phyloP scores from a whole-genome alignment of 2,329 filamentous ascomycete genomes.

The Aaosphaeria arxii region DNA sequence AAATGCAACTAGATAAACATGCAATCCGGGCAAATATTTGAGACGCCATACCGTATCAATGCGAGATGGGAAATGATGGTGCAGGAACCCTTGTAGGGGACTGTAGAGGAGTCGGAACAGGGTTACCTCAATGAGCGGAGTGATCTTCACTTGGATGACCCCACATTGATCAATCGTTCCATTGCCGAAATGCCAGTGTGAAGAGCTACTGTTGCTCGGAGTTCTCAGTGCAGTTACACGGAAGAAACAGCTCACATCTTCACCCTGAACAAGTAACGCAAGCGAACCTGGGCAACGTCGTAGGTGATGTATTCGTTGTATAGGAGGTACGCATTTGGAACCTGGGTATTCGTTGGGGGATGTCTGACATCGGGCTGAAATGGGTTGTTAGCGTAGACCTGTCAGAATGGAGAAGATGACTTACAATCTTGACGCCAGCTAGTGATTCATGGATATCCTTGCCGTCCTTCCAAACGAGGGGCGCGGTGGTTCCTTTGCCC shows the following conservation, averaged over 20 bases:
- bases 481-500: slow-evolving; percentile 65
- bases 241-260: slow-evolving; percentile 22
- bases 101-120: too few species aligned
- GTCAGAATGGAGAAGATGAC: slow-evolving; percentile 16
- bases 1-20: too few species aligned
- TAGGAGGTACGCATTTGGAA: slow-evolving; percentile 47
- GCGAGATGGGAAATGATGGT: too few species aligned
- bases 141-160: too few species aligned
- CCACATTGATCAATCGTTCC: too few species aligned
- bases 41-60: too few species aligned
- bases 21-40: too few species aligned
- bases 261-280: slow-evolving; percentile 68
- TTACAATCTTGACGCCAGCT: slow-evolving; percentile 67
- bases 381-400: not conserved
- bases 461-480: slow-evolving; percentile 74
- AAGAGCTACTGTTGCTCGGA: too few species aligned
- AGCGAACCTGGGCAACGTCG: slow-evolving; percentile 65
- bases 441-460: slow-evolving; percentile 61
- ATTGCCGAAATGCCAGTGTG: too few species aligned
- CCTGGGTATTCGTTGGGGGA: slow-evolving; percentile 46
- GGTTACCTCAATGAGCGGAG: too few species aligned
- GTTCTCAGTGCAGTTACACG: too few species aligned
- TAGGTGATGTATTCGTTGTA: slow-evolving; percentile 78
- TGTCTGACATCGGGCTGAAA: not conserved
- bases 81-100: too few species aligned